Evolutionary conservation across 768 basidiomycete genomes (phyloP), one percentile per base, ranked within the genome.

Genomic region (Exidia glandulosa): DNA sequence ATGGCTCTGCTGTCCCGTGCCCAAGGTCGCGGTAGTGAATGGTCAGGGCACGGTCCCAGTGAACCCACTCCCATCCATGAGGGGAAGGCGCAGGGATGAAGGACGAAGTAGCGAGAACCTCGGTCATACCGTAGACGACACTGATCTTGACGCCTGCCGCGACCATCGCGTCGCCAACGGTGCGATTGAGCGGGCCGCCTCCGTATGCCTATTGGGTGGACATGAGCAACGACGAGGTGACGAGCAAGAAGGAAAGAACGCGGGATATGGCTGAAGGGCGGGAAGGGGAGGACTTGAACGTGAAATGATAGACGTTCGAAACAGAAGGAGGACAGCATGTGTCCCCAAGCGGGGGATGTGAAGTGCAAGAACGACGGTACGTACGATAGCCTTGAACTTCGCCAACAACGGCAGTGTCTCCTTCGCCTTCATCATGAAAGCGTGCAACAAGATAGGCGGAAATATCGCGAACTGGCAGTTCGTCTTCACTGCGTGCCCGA

Each of bases 381-480:
- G 27, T 7, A 48, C 57, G 1, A 56, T 2, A 29, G 14, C 25
- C 23, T n/a, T 31, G 14, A 56, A 25, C 30, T 33, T 19, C 19
- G 30, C 10, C 9, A 45, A 23, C 56, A 27, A 2, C 16, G 12
- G 9, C 16, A 31, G 4, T 1, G 34, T 36, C 14, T 32, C 60
- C 2, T 54, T 31, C 10, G 50, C 7, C 50, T 54, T 54, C 50
- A 31, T 54, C 50, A 54, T 54, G 27, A 54, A 31, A 58, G 73
- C 74, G 66, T 75, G 71, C 12, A 75, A 50, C 58, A 75, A 71
- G 2, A 67, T 59, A 0, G 74, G 74, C 3, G 72, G 71, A 56
- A 64, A 67, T 32, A 63, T 66, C 5, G 68, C 62, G n/a, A 71
- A 57, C 2, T 67, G 61, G 32, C 65, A 63, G 0, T 64, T 59